Conservation (phyloP, 129 eudicot species). For the Deinandra increscens region DNA sequence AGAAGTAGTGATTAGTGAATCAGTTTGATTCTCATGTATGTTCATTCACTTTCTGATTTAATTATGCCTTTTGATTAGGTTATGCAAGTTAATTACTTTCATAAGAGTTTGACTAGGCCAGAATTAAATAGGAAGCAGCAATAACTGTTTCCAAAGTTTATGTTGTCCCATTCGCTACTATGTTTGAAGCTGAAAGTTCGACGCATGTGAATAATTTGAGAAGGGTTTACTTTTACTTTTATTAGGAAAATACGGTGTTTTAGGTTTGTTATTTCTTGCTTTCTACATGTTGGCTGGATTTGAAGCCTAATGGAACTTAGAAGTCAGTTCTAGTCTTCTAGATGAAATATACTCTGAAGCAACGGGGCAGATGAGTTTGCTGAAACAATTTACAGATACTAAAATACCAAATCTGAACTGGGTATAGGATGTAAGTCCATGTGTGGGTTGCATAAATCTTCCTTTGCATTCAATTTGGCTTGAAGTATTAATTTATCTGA, state of each 20-base stretch:
- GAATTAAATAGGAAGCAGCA: not conserved
- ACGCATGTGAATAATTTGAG: not conserved
- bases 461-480: constrained; percentile 9
- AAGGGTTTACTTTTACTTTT: not conserved
- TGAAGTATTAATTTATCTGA: not conserved
- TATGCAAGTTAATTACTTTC: not conserved
- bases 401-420: not conserved
- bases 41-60: not conserved
- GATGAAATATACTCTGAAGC: too few relatives aligned
- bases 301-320: not conserved
- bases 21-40: not conserved
- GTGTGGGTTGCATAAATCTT: not conserved
- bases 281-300: not conserved
- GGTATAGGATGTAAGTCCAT: not conserved
- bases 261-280: not conserved
- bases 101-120: not conserved
- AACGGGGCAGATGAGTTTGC: too few relatives aligned
- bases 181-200: not conserved
- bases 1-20: not conserved
- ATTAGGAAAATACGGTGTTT: not conserved
- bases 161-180: not conserved
- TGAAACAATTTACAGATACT: not conserved
- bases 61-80: too few relatives aligned
- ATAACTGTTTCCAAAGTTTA: not conserved
- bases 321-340: too few relatives aligned